These are phyloP conservation scores for Trichoderma reesei DNA, from an alignment of 495 filamentous ascomycete genomes.

Conservation along the genomic window DNA sequence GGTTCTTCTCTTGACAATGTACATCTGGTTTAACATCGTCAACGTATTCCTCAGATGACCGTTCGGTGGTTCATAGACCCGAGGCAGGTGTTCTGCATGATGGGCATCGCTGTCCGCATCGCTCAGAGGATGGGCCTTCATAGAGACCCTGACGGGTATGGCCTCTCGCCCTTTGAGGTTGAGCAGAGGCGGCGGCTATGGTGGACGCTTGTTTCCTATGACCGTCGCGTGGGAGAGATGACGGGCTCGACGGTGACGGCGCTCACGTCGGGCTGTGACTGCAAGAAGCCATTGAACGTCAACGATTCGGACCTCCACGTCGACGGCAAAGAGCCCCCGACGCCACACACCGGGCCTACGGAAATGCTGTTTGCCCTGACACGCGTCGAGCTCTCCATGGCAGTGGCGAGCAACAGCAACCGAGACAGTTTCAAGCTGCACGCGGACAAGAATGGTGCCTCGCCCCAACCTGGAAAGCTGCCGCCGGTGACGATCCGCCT, in stretches of 20 bases:
- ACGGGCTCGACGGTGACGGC: slow-evolving; percentile 54
- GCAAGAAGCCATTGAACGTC: slow-evolving; percentile 43
- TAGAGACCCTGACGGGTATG: slow-evolving; percentile 50
- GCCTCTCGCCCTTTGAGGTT: slow-evolving; percentile 55
- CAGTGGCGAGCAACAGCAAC: slow-evolving; percentile 28
- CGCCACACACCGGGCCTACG: slow-evolving; percentile 33
- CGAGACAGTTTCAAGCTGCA: slow-evolving; percentile 9
- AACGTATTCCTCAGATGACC: slow-evolving; percentile 27
- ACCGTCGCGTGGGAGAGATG: slow-evolving; percentile 53
- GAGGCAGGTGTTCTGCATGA: slow-evolving; percentile 41
- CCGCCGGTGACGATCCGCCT: slow-evolving; percentile 32
- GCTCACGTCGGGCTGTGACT: slow-evolving; percentile 37
- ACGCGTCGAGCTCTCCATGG: slow-evolving; percentile 38
- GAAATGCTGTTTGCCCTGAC: slow-evolving; percentile 44
- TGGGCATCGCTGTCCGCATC: slow-evolving; percentile 57
- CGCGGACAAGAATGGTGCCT: background rate
- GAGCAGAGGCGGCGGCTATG: slow-evolving; percentile 61
- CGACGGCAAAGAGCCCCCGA: slow-evolving; percentile 35
- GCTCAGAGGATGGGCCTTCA: slow-evolving; percentile 60
- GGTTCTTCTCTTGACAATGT: too few species aligned
- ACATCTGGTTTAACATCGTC: slow-evolving; percentile 11
- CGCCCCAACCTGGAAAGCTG: background rate
- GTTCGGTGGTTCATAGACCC: slow-evolving; percentile 39
- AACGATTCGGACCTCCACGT: slow-evolving; percentile 46
- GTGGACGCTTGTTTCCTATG: slow-evolving; percentile 61